Base-by-base conservation (phyloP, 495 filamentous ascomycete species). In the Hypoxylon subgilvum region DNA sequence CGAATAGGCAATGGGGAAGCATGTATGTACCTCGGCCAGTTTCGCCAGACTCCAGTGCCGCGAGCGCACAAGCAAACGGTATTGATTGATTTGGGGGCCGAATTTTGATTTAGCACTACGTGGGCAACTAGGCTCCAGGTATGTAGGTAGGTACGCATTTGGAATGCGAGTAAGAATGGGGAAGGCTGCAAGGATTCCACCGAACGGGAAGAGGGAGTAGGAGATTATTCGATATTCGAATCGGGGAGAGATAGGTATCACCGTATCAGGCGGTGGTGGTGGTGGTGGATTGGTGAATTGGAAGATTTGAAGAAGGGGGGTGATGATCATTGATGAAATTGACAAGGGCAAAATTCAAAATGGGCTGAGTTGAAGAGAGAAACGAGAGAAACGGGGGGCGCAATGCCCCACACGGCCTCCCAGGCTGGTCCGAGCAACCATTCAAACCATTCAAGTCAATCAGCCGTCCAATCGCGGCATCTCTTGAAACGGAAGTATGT, bases 321-420 rank as follows among this genome's bases (percentile, higher is more conserved):
- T 23, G 27, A 30, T 13, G 40, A 16, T n/a, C 17, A 36, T 41
- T 21, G 21, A 13, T 34, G 22, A 12, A 54, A 27, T 34, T 25
- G 42, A 49, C 57, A 27, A 27, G 57, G 45, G 45, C 22, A 36
- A 10, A 30, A 43, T 53, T 4, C 42, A 53, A 58, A 35, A 49
- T 63, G 53, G 53, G 53, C 53, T 57, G 53, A 58, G 60, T 61
- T 52, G 45, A 55, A 40, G 57, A 30, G 35, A 48, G 25, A 60
- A 50, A 19, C n/a, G n/a, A n/a, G 38, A 8, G 19, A 10, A 13
- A 28, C 17, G 27, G 48, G 48, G 48, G 57, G 57, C 57, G 49
- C 48, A 60, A 45, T 48, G 47, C 52, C 27, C 59, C 59, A 63
- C 52, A 55, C 43, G 39, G 19, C 49, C 17, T 25, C 2, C 18